Evolutionary conservation across 345 rosid genomes (phyloP).

Genomic region (Euphorbia lathyris): DNA sequence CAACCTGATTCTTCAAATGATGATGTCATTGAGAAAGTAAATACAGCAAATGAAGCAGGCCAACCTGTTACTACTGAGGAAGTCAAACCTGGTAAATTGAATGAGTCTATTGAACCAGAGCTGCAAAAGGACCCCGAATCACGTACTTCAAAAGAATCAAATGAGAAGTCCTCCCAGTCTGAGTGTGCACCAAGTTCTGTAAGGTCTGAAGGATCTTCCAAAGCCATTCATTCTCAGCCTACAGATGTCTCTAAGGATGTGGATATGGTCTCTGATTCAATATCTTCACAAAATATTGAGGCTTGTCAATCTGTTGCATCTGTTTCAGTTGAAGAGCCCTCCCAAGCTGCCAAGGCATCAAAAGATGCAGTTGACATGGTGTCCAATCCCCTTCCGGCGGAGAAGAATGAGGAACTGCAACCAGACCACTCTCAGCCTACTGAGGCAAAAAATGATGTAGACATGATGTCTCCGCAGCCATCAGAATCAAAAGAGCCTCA

Average conservation of each 20-base stretch:
- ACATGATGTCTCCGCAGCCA: constrained; percentile 35
- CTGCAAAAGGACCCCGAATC: constrained; percentile 26
- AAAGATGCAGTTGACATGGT: constrained; percentile 38
- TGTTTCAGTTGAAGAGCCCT: constrained; percentile 30
- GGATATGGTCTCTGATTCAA: constrained; percentile 10
- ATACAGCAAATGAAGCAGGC: constrained; percentile 22
- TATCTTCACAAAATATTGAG: constrained; percentile 8
- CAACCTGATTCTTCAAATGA: constrained; percentile 30
- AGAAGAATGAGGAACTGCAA: constrained; percentile 39
- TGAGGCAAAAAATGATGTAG: constrained; percentile 39
- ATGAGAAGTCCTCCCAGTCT: constrained; percentile 21
- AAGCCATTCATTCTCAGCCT: constrained; percentile 7
- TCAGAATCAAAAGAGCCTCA: constrained; percentile 23
- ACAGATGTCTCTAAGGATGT: constrained; percentile 7
- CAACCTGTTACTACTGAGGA: constrained; percentile 24
- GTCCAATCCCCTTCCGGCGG: constrained; percentile 35
- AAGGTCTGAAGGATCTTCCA: constrained; percentile 29
- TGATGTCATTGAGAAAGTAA: constrained; percentile 28
- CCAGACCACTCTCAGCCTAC: constrained; percentile 29
- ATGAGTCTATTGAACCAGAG: constrained; percentile 32
- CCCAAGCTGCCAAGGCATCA: constrained; percentile 32
- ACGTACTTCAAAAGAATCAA: constrained; percentile 23
- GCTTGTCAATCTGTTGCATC: constrained; percentile 10
- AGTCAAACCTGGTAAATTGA: constrained; percentile 33
- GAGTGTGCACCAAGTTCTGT: constrained; percentile 24